Evolutionary conservation across 805 yeast species (phyloP).

Genomic region (Blastobotrys attinorum): DNA sequence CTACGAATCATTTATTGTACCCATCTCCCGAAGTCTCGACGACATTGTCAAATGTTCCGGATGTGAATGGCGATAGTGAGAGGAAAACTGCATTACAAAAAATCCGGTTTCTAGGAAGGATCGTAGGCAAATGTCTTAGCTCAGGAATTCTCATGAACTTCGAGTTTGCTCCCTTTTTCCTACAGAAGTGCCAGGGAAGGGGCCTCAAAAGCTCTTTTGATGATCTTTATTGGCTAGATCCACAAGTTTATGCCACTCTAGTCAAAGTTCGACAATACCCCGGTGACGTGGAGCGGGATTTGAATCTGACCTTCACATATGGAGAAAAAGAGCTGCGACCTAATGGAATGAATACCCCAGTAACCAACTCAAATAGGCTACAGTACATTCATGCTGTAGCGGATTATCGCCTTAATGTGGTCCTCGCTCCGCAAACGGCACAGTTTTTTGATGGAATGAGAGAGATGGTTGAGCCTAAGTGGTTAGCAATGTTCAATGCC

Average conservation of each 20-base stretch:
- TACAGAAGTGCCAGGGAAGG: slow-evolving; percentile 55
- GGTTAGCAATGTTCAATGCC: slow-evolving; percentile 84
- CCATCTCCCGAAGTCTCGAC: slow-evolving; percentile 60
- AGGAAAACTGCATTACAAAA: slow-evolving; percentile 32
- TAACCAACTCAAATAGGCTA: slow-evolving; percentile 51
- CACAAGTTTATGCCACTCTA: slow-evolving; percentile 55
- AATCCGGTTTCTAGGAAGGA: slow-evolving; percentile 63
- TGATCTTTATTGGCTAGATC: slow-evolving; percentile 67
- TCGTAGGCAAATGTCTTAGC: slow-evolving; percentile 83
- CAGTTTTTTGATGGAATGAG: slow-evolving; percentile 65
- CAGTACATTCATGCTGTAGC: slow-evolving; percentile 73
- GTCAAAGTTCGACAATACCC: slow-evolving; percentile 51
- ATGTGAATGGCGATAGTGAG: slow-evolving; percentile 7
- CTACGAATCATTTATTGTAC: slow-evolving; percentile 52
- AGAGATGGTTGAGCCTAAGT: slow-evolving; percentile 56
- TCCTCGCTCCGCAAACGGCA: slow-evolving; percentile 49
- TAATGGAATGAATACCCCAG: slow-evolving; percentile 49
- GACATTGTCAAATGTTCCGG: slow-evolving; percentile 8
- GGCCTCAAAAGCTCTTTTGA: slow-evolving; percentile 51
- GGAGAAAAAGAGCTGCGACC: slow-evolving; percentile 54
- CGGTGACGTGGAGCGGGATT: slow-evolving; percentile 42
- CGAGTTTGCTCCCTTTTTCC: slow-evolving; percentile 77
- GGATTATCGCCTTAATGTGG: slow-evolving; percentile 64
- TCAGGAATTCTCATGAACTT: slow-evolving; percentile 76
- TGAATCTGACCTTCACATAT: slow-evolving; percentile 62